Evolutionary conservation across 768 basidiomycete genomes (phyloP).

Genomic region (Rhodosporidiobolus odoratus): DNA sequence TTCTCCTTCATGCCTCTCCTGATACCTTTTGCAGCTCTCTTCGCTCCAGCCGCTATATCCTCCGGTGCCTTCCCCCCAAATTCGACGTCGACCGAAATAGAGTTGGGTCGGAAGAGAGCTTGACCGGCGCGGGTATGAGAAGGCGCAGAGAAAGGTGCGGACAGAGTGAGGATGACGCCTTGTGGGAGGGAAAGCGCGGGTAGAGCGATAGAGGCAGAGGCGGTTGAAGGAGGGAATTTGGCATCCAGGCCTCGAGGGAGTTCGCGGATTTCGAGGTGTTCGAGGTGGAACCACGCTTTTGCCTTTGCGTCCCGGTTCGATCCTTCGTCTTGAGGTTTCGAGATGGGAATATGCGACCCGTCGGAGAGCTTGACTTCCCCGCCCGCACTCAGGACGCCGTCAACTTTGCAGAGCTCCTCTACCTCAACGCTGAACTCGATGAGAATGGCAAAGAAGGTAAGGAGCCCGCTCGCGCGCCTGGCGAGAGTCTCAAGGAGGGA

Average conservation of each 20-base stretch:
- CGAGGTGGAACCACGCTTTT: background rate
- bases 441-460: constrained; percentile 1
- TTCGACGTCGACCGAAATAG: background rate
- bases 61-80: background rate
- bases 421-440: background rate
- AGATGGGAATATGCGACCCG: background rate
- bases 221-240: background rate
- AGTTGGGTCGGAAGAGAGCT: background rate
- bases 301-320: background rate
- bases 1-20: background rate
- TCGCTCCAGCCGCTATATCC: background rate
- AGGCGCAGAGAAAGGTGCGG: background rate
- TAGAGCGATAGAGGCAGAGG: background rate
- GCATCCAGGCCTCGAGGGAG: background rate
- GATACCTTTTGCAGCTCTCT: background rate
- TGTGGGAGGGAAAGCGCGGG: constrained; percentile 7
- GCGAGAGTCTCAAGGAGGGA: background rate
- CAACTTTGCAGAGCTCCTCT: background rate
- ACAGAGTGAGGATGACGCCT: background rate
- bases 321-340: background rate
- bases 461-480: background rate
- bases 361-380: background rate
- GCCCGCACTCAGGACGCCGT: background rate
- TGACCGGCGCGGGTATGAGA: background rate
- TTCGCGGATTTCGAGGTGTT: background rate